phyloP scores from a whole-genome alignment of 1,139 yeast genomes.

The Candida sp. region DNA sequence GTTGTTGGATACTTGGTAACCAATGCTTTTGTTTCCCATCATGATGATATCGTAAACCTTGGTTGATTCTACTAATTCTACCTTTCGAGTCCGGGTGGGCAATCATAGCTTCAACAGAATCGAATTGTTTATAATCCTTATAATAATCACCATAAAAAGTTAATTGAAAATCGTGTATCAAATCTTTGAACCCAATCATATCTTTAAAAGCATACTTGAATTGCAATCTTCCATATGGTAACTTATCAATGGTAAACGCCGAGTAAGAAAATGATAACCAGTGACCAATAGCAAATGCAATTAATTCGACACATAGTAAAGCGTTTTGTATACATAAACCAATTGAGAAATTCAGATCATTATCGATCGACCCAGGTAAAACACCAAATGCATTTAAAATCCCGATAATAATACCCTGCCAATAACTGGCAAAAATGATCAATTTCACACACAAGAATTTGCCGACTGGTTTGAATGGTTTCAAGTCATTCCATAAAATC shows the following conservation, averaged over 20 bases:
- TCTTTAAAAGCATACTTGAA: conserved; percentile 68
- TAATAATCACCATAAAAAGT: conserved; percentile 77
- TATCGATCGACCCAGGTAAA: conserved; percentile 30
- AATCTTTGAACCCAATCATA: conserved; percentile 71
- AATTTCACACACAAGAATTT: conserved; percentile 91
- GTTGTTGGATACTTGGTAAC: conserved; percentile 48
- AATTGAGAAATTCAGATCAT: conserved; percentile 32
- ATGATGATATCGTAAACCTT: conserved; percentile 78
- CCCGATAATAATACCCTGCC: conserved; percentile 85
- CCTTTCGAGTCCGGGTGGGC: conserved; percentile 70
- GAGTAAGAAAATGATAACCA: conserved; percentile 79
- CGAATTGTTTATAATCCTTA: conserved; percentile 75
- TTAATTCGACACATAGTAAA: conserved; percentile 76
- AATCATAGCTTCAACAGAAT: conserved; percentile 68
- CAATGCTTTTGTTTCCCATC: conserved; percentile 85
- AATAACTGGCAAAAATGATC: conserved; percentile 92
- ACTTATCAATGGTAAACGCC: conserved; percentile 58
- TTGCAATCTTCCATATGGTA: conserved; percentile 69
- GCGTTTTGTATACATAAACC: conserved; percentile 73
- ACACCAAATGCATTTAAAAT: conserved; percentile 54
- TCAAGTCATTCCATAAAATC: conserved; percentile 72
- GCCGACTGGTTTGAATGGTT: conserved; percentile 83
- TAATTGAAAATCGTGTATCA: conserved; percentile 68
- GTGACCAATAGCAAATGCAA: conserved; percentile 85
- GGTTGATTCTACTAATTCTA: conserved; percentile 68